These are phyloP conservation scores for Saksenaea vasiformis DNA, from an alignment of 371 early-diverging fungal species.

Conservation along the genomic window DNA sequence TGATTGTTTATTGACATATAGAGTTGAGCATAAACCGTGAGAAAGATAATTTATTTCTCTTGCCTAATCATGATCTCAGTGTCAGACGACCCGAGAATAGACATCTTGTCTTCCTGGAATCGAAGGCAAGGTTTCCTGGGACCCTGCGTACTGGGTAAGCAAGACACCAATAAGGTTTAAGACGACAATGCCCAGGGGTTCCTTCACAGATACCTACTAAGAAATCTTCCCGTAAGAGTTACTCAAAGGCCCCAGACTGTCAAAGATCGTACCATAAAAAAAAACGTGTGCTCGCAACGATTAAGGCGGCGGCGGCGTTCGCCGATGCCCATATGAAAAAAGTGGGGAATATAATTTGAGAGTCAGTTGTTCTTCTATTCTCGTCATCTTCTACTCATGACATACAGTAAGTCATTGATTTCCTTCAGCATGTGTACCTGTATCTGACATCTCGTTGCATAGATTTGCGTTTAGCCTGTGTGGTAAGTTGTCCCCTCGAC, in stretches of 20 bases:
- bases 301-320: conserved; percentile 5
- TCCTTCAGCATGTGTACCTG: neutral
- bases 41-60: too few relatives aligned
- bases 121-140: too few relatives aligned
- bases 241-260: conserved; percentile 2
- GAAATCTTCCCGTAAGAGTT: neutral
- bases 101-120: too few relatives aligned
- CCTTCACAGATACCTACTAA: neutral
- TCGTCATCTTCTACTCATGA: conserved; percentile 8
- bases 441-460: neutral
- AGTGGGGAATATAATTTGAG: conserved; percentile 4
- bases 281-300: conserved; percentile 1
- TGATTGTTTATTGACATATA: too few relatives aligned
- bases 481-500: conserved; percentile 60
- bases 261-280: conserved; percentile 2
- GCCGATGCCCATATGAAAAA: conserved; percentile 3
- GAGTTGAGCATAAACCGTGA: too few relatives aligned
- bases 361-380: neutral
- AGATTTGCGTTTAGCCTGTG: conserved; percentile 68
- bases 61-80: too few relatives aligned
- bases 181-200: neutral
- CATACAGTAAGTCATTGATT: conserved; percentile 15
- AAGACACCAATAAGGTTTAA: too few relatives aligned
- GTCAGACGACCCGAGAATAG: too few relatives aligned
- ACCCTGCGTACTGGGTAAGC: too few relatives aligned